Percentiles rank a stretch among this genome's conserved stretches.
These are phyloP conservation scores for Trametes maxima DNA, from an alignment of 768 basidiomycete genomes.

Conservation along the genomic window DNA sequence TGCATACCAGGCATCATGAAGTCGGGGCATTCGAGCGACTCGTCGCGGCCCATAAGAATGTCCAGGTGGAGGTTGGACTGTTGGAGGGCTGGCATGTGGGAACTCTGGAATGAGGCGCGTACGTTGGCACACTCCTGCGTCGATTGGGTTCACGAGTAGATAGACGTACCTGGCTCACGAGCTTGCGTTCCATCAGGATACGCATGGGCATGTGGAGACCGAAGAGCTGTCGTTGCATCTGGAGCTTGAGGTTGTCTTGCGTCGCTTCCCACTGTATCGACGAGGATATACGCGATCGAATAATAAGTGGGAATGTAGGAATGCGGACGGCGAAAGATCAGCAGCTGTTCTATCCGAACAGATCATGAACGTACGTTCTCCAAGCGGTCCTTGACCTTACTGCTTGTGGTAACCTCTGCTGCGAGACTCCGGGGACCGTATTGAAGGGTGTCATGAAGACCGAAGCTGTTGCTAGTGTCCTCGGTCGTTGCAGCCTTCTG, in stretches of 20 bases:
- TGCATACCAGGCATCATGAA: slow-evolving; percentile 69
- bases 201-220: slow-evolving; percentile 91
- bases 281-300: not conserved
- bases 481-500: slow-evolving; percentile 65
- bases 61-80: slow-evolving; percentile 87
- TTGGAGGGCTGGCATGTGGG: slow-evolving; percentile 64
- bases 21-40: slow-evolving; percentile 75
- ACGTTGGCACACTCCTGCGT: not conserved
- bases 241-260: slow-evolving; percentile 85
- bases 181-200: slow-evolving; percentile 90
- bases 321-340: not conserved
- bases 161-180: slow-evolving; percentile 71
- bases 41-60: slow-evolving; percentile 92
- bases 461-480: slow-evolving; percentile 72
- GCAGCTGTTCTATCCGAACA: not conserved
- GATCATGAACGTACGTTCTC: slow-evolving; percentile 60
- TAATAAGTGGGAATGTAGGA: not conserved
- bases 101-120: slow-evolving; percentile 46
- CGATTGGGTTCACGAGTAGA: not conserved
- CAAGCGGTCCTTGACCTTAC: slow-evolving; percentile 67
- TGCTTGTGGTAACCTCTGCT: slow-evolving; percentile 65
- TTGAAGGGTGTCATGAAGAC: slow-evolving; percentile 85
- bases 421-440: slow-evolving; percentile 85
- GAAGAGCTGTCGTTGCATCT: slow-evolving; percentile 78
- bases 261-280: slow-evolving; percentile 85